Evolutionary conservation across 345 rosid species (phyloP).

Genomic region (Limnanthes douglasii): DNA sequence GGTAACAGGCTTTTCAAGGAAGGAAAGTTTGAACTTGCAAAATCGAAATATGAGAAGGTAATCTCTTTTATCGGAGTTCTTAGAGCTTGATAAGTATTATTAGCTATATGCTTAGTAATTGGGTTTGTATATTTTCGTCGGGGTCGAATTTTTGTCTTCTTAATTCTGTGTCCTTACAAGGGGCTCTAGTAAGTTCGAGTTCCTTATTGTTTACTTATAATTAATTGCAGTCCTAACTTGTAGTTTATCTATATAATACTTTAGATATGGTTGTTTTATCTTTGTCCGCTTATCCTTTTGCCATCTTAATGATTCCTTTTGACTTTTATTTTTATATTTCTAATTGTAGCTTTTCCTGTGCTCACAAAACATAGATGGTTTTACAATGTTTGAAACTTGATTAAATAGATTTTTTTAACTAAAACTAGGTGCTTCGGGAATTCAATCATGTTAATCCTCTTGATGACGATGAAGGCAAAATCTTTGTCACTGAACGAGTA

Average conservation of each 20-base stretch:
- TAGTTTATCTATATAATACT: too few species aligned
- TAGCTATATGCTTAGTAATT: neutral
- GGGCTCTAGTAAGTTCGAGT: too few species aligned
- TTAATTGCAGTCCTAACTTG: too few species aligned
- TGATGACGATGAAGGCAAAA: conserved; percentile 88
- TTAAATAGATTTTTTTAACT: too few species aligned
- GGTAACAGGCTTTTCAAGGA: conserved; percentile 93
- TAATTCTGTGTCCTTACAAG: too few species aligned
- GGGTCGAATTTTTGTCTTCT: too few species aligned
- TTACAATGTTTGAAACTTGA: too few species aligned
- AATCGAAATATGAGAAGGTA: conserved; percentile 95
- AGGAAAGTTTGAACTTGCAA: conserved; percentile 91
- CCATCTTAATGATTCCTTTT: neutral
- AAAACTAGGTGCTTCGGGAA: conserved; percentile 70
- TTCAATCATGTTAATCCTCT: conserved; percentile 98
- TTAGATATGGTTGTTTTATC: neutral
- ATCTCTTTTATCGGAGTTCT: too few species aligned
- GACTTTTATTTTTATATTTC: conserved; percentile 4
- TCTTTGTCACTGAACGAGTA: conserved; percentile 63
- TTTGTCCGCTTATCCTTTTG: neutral
- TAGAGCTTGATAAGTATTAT: too few species aligned
- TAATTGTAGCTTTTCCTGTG: too few species aligned
- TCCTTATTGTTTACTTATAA: too few species aligned
- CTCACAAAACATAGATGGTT: too few species aligned
- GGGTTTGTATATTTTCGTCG: neutral